phyloP scores from a whole-genome alignment of 2,329 filamentous ascomycete genomes.

The Thermomyces lanuginosus region DNA sequence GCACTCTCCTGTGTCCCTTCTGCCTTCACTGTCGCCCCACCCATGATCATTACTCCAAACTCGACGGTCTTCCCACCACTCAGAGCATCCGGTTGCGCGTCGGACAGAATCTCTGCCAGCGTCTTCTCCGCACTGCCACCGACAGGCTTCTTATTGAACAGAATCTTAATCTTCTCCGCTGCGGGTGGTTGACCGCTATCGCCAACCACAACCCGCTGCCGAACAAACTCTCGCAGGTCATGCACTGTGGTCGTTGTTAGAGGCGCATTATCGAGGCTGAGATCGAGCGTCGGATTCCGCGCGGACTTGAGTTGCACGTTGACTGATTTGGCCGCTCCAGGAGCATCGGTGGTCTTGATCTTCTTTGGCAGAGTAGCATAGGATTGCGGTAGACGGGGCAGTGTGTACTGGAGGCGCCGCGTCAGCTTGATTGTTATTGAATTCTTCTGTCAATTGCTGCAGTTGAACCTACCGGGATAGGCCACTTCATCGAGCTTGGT shows the following conservation, averaged over 20 bases:
- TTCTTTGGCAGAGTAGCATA: slow-evolving; percentile 31
- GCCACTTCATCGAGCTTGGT: slow-evolving; percentile 57
- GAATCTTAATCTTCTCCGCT: slow-evolving; percentile 60
- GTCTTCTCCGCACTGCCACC: slow-evolving; percentile 47
- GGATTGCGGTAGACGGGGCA: slow-evolving; percentile 30
- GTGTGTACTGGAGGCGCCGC: slow-evolving; percentile 22
- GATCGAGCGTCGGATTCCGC: slow-evolving; percentile 54
- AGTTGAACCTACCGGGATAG: slow-evolving; percentile 49
- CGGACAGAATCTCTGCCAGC: slow-evolving; percentile 52
- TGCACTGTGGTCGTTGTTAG: slow-evolving; percentile 56
- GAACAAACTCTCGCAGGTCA: slow-evolving; percentile 58
- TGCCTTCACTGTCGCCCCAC: slow-evolving; percentile 40
- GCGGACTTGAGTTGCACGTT: slow-evolving; percentile 35
- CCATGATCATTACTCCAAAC: slow-evolving; percentile 77
- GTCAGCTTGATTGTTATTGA: not conserved
- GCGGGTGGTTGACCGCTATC: slow-evolving; percentile 21
- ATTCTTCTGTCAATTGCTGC: not conserved
- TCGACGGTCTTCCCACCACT: slow-evolving; percentile 41
- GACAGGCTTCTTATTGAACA: slow-evolving; percentile 77
- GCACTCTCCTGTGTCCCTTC: slow-evolving; percentile 18
- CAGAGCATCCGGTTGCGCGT: slow-evolving; percentile 30
- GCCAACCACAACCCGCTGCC: slow-evolving; percentile 44
- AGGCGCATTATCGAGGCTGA: slow-evolving; percentile 45
- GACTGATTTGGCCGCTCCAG: slow-evolving; percentile 26
- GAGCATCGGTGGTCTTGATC: slow-evolving; percentile 15